phyloP scores from a whole-genome alignment of 2,329 filamentous ascomycete species.

The Colletotrichum phormii region DNA sequence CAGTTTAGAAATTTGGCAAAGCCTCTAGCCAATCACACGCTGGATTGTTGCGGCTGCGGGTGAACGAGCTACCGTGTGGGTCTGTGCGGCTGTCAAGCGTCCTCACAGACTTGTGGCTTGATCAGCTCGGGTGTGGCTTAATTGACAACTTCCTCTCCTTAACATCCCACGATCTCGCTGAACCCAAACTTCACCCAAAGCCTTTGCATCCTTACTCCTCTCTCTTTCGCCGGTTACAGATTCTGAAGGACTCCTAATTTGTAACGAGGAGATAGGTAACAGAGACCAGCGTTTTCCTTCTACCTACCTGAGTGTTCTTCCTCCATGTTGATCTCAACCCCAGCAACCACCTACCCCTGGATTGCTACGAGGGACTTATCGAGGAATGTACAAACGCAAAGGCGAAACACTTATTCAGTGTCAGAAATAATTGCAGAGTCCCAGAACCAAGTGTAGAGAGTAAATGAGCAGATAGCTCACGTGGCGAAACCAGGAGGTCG shows the following conservation, averaged over 20 bases:
- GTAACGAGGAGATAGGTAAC: too few relatives aligned
- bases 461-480: too few relatives aligned
- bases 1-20: conserved; percentile 28
- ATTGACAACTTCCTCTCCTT: not conserved
- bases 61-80: conserved; percentile 27
- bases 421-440: too few relatives aligned
- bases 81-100: not conserved
- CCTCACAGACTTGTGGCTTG: not conserved
- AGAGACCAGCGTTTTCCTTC: too few relatives aligned
- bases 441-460: too few relatives aligned
- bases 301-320: too few relatives aligned
- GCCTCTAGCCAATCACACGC: conserved; percentile 22
- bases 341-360: too few relatives aligned
- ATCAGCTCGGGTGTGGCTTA: not conserved
- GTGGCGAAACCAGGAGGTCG: too few relatives aligned
- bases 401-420: too few relatives aligned
- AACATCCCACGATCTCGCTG: not conserved
- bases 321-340: too few relatives aligned
- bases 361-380: too few relatives aligned
- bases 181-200: not conserved
- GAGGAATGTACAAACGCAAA: too few relatives aligned
- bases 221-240: not conserved
- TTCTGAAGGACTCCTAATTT: not conserved
- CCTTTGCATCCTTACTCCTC: not conserved
- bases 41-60: conserved; percentile 10